Conservation (phyloP, 768 basidiomycete genomes). For the Ramaria sp. region DNA sequence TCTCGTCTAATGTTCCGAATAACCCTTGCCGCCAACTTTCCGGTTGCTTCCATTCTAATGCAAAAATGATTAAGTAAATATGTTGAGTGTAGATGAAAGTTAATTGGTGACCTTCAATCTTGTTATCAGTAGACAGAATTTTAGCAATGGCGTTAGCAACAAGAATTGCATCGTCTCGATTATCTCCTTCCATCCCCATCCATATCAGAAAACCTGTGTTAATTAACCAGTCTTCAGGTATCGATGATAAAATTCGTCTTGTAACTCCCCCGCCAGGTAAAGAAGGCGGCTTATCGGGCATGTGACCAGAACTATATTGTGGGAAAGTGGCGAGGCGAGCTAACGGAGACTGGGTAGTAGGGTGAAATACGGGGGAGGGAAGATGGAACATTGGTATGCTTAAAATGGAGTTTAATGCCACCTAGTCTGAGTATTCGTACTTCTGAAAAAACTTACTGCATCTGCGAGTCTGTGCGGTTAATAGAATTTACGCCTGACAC, state of each 20-base stretch:
- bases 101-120: constrained; percentile 12
- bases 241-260: constrained; percentile 47
- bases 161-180: constrained; percentile 49
- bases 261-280: constrained; percentile 71
- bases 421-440: neutral
- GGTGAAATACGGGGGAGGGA: constrained; percentile 32
- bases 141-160: constrained; percentile 44
- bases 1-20: constrained; percentile 65
- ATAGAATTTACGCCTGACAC: constrained; percentile 68
- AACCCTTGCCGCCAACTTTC: constrained; percentile 51
- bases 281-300: constrained; percentile 22
- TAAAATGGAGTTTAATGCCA: neutral
- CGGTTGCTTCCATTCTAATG: constrained; percentile 48
- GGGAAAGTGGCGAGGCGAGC: constrained; percentile 34
- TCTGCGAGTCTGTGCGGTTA: constrained; percentile 66
- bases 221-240: constrained; percentile 38
- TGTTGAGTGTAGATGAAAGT: neutral
- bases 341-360: constrained; percentile 29
- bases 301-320: constrained; percentile 39
- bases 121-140: constrained; percentile 29
- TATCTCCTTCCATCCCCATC: constrained; percentile 78
- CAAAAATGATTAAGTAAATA: neutral
- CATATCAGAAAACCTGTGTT: constrained; percentile 54
- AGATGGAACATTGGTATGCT: constrained; percentile 63
- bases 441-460: constrained; percentile 43